Evolutionary conservation across 495 filamentous ascomycete species (phyloP), one percentile per base, ranked within the genome.

Genomic region (Tuber indicum): DNA sequence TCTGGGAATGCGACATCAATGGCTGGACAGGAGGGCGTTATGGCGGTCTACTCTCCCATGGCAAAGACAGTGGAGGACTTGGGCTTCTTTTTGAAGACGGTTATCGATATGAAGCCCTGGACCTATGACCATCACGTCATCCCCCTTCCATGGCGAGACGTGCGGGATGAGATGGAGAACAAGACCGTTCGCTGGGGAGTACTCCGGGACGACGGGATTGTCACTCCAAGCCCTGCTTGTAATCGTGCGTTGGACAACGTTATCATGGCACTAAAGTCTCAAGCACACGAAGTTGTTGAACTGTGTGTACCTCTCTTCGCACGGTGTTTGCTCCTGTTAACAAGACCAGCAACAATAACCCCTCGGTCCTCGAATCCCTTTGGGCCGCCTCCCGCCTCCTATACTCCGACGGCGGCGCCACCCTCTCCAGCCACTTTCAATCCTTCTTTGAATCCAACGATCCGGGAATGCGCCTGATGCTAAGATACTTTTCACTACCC

Each of bases 11-110:
- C 87, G 52, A 97, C 96, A 3, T 94, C 92, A 78, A 98, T 98
- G 95, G 89, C 92, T 0, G 95, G 95, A 0, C 95, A 99, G 84
- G 95, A 99, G 84, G 95, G 94, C 5, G 90, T 99, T 46, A 88
- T 92, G 3, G 93, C 91, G 81, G 81, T 83, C 42, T 98, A 94
- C 84, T 95, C 92, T 74, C 95, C 95, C 5, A 98, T 99, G 96
- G 88, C 96, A 17, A 88, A 94, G 75, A 97, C 96, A 2, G 84
- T 98, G 81, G 89, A 89, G 62, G 95, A 99, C 82, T 85, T 99
- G 47, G 88, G 87, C 23, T 97, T 96, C 84, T 97, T 99, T 84
- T 90, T 92, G n/a, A 88, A 88, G 62, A 89, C 90, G 39, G 85
- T 97, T 58, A 87, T 97, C 58, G 85, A 88, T 32, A 96, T 97